Conservation (phyloP, 805 yeast species). For the Ogataea pini region DNA sequence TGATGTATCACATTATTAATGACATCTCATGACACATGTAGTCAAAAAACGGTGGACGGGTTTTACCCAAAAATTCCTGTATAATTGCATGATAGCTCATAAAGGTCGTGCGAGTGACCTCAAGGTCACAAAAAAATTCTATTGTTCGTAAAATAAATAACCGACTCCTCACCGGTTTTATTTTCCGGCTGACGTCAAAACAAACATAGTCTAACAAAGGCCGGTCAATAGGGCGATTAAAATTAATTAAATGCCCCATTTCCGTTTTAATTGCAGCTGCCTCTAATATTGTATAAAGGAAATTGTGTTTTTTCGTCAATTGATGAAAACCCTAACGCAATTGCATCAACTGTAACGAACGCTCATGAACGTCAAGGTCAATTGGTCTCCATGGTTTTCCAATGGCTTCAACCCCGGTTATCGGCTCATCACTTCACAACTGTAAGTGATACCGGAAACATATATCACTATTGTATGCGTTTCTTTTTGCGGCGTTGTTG, state of each 20-base stretch:
- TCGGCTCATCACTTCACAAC: not conserved
- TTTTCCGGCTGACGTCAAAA: constrained; percentile 5
- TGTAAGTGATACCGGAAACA: constrained; percentile 2
- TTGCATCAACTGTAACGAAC: not conserved
- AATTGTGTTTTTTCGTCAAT: no score
- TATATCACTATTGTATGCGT: constrained; percentile 11
- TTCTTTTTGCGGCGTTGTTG: constrained; percentile 12
- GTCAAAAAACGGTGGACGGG: not conserved
- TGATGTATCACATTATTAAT: not conserved
- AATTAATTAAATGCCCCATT: constrained; percentile 6
- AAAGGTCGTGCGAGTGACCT: constrained; percentile 2
- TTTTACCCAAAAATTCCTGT: not conserved
- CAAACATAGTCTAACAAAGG: constrained; percentile 2
- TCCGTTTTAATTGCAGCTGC: not conserved
- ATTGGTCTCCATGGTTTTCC: not conserved
- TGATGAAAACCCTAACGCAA: not conserved
- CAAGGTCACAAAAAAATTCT: constrained; percentile 2
- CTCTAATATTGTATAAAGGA: no score
- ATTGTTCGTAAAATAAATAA: constrained; percentile 2
- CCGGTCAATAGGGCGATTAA: constrained; percentile 3
- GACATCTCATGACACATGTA: not conserved
- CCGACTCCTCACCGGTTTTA: not conserved
- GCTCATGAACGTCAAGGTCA: not conserved
- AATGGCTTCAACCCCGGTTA: not conserved
- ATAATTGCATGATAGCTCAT: constrained; percentile 4